phyloP scores from a whole-genome alignment of 2,329 filamentous ascomycete genomes.

The Cladosporium sp. region DNA sequence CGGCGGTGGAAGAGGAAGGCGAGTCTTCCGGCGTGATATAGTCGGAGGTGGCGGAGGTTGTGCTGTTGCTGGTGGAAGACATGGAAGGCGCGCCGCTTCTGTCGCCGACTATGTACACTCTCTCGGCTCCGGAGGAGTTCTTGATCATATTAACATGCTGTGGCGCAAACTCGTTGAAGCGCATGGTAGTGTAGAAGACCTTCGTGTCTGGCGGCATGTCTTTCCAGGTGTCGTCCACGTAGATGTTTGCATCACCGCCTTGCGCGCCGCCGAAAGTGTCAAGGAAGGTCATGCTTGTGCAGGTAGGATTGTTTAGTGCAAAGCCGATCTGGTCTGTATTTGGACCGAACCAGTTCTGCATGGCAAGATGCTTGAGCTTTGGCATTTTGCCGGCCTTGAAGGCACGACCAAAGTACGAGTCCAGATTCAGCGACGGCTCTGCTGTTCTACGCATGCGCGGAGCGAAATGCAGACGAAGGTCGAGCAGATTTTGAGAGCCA shows the following conservation, averaged over 20 bases:
- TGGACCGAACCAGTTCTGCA: conserved; percentile 57
- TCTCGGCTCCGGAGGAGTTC: conserved; percentile 19
- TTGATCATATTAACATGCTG: conserved; percentile 33
- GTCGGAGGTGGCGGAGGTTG: neutral
- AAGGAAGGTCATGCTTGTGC: conserved; percentile 51
- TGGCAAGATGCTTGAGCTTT: conserved; percentile 46
- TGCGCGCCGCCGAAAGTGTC: conserved; percentile 47
- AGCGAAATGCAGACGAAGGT: conserved; percentile 57
- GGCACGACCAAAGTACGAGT: conserved; percentile 54
- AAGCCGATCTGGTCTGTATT: conserved; percentile 46
- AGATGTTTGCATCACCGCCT: conserved; percentile 34
- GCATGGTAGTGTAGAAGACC: conserved; percentile 15
- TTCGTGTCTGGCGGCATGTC: conserved; percentile 17
- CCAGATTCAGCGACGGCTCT: conserved; percentile 53
- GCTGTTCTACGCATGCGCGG: conserved; percentile 57
- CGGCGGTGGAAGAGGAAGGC: neutral
- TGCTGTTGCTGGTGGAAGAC: conserved; percentile 11
- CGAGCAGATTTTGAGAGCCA: conserved; percentile 51
- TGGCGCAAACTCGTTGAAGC: conserved; percentile 27
- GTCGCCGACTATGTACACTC: conserved; percentile 45
- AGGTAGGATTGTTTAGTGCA: conserved; percentile 37
- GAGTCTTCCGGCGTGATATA: conserved; percentile 21
- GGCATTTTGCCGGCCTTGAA: conserved; percentile 45
- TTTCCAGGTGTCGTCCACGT: conserved; percentile 55
- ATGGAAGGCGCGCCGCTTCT: conserved; percentile 14